These are phyloP conservation scores for Monosporozyma aerobia DNA, from an alignment of 805 yeast genomes.

Conservation along the genomic window DNA sequence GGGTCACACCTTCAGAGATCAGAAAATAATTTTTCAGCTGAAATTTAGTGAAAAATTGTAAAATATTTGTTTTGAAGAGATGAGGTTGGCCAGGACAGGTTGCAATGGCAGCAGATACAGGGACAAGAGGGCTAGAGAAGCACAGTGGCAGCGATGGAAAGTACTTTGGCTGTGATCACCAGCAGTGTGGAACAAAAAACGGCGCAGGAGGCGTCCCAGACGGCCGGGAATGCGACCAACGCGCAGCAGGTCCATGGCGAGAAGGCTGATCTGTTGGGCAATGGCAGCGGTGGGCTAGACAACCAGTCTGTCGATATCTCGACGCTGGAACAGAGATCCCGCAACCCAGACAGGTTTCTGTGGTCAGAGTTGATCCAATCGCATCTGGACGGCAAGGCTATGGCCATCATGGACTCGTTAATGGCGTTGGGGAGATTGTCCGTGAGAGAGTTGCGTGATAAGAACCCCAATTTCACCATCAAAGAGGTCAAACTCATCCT, in stretches of 20 bases:
- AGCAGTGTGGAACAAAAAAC: conserved; percentile 3
- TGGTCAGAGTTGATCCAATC: conserved; percentile 44
- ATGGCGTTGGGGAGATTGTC: conserved; percentile 61
- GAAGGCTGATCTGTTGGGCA: not conserved
- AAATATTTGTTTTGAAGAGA: not conserved
- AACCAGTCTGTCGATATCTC: conserved; percentile 12
- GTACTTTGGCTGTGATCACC: conserved; percentile 1
- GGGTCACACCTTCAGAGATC: too few relatives aligned
- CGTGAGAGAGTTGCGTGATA: conserved; percentile 42
- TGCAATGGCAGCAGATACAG: not conserved
- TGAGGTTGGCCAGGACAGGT: not conserved
- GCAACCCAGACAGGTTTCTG: conserved; percentile 54
- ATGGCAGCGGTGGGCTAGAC: not conserved
- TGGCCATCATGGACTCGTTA: conserved; percentile 49
- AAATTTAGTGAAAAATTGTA: too few relatives aligned
- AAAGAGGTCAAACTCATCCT: conserved; percentile 52
- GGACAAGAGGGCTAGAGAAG: not conserved
- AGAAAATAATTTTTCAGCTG: too few relatives aligned
- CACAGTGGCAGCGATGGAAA: not conserved
- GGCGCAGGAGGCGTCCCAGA: not conserved
- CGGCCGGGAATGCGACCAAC: not conserved
- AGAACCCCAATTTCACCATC: conserved; percentile 37
- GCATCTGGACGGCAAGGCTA: conserved; percentile 66
- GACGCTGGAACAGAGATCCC: conserved; percentile 37
- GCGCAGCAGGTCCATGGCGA: not conserved